Base-by-base conservation (phyloP, 2,329 filamentous ascomycete species). In the Didymella keratinophila region DNA sequence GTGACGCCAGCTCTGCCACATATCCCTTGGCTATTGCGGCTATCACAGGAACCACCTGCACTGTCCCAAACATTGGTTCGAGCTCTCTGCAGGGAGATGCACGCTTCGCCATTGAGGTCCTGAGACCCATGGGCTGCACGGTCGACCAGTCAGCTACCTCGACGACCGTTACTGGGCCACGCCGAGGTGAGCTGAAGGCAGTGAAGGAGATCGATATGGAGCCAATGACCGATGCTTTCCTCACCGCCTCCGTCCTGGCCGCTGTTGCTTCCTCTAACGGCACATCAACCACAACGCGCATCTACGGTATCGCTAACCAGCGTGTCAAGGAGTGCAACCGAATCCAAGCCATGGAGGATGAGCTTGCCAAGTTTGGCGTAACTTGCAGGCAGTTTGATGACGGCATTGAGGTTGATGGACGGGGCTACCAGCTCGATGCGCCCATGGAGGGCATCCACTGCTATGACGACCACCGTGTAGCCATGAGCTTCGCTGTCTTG, bases 311-410 rank as follows among this genome's bases (percentile, higher is more conserved):
- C 68, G 95, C 95, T 28, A 99, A 99, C 72, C 95, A 99, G 76
- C 88, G 95, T 68, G 94, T 98, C 58, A 99, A 99, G 77, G 95
- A 99, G 74, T 99, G 95, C 80, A 97, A 99, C 76, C 89, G 95
- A 34, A 99, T 99, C 66, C 85, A 87, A 63, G 95, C 95, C 28
- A 99, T 99, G 95, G 91, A 92, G 72, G 91, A 93, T 59, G 90
- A 99, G 78, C 86, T 99, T 39, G 91, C 89, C 42, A 98, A 98
- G 73, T 99, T 97, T 69, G 93, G 93, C 6, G 91, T 99, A 1
- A 81, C 83, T 21, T 97, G 93, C 72, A 84, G 88, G 50, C 93
- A 98, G 76, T 88, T 96, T 50, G 92, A 97, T 28, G 95, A 99
- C 76, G 95, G 95, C n/a, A 96, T 99, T 61, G 88, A 93, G 69